A percentile compares a stretch with the other conserved stretches of the same genome.
Conservation (phyloP, 208 protist genomes). For the Tetramitus jugosus region DNA sequence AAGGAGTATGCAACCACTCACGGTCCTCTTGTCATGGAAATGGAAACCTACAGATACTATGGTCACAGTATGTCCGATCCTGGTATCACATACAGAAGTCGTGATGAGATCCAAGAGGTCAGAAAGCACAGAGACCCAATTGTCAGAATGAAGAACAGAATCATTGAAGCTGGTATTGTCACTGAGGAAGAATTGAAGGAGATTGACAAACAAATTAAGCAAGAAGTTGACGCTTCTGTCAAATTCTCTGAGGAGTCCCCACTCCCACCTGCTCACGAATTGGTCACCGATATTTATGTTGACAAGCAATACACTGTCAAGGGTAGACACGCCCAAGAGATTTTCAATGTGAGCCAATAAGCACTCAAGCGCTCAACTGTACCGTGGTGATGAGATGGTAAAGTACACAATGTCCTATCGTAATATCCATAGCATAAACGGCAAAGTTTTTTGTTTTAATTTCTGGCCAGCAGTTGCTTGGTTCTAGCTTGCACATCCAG, state of each 20-base stretch:
- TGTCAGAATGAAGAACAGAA: slow-evolving; percentile 62
- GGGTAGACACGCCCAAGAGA: not conserved
- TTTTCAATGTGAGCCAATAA: too few relatives aligned
- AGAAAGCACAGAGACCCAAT: slow-evolving; percentile 77
- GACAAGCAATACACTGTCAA: slow-evolving; percentile 37
- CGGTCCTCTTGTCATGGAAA: slow-evolving; percentile 88
- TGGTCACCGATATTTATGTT: slow-evolving; percentile 78
- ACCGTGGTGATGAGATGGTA: too few relatives aligned
- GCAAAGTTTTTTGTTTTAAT: too few relatives aligned
- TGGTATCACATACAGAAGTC: slow-evolving; percentile 87
- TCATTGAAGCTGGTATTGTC: slow-evolving; percentile 69
- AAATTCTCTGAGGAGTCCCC: slow-evolving; percentile 65
- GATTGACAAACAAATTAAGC: slow-evolving; percentile 73
- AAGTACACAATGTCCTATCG: too few relatives aligned
- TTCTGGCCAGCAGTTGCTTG: too few relatives aligned
- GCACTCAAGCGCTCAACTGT: too few relatives aligned
- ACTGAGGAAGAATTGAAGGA: slow-evolving; percentile 85
- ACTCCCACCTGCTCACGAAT: slow-evolving; percentile 54
- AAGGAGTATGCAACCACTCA: slow-evolving; percentile 68
- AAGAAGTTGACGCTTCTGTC: slow-evolving; percentile 78
- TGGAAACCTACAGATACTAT: slow-evolving; percentile 90
- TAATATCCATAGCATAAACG: too few relatives aligned
- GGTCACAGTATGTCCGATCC: slow-evolving; percentile 97
- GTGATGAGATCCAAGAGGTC: slow-evolving; percentile 82
- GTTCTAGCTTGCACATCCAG: too few relatives aligned